Evolutionary conservation across 441 rosid species (phyloP), one percentile per base, ranked within the genome.

Genomic region (Populus tomentosa): DNA sequence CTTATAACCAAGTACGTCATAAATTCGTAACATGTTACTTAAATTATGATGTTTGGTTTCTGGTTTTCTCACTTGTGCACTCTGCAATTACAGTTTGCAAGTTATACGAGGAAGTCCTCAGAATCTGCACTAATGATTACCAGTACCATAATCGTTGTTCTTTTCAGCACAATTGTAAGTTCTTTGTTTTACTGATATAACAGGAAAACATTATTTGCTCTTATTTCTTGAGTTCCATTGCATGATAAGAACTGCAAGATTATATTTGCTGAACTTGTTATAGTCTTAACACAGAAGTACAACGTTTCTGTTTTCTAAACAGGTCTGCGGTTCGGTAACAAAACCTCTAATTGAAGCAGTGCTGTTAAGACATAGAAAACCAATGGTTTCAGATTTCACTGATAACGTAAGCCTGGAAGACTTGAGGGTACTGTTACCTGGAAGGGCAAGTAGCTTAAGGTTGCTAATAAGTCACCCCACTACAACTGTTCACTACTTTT

Each of bases 251-350:
- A 46, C 13, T 46, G 56, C 20, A 14, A 46, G 56, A 46, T 65
- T 13, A 65, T 13, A 28, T 28, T 66, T 28, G 38, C 36, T 66
- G 28, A 66, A 63, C 67, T 26, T 69, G 21, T 56, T 65, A 50
- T 20, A 9, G 38, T 53, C 5, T 46, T 14, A 23, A 35, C 67
- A 70, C 38, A 35, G 16, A 4, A 21, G 67, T 26, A 9, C 10
- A 14, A 72, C 35, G 10, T 16, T 21, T 67, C 13, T 5, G 53
- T 9, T 66, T 64, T 14, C 14, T 7, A n/a, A 69, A 63, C 85
- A 92, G 97, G 89, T 90, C 5, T 89, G 86, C 3, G 93, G 97
- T 66, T 89, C 90, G n/a, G 80, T 90, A 76, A 92, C 93, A 0
- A 89, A 92, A 80, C 91, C 92, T 61, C 87, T 92, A 26, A 90